Conservation (phyloP, 805 yeast species). For the Ogataea nonfermentans region DNA sequence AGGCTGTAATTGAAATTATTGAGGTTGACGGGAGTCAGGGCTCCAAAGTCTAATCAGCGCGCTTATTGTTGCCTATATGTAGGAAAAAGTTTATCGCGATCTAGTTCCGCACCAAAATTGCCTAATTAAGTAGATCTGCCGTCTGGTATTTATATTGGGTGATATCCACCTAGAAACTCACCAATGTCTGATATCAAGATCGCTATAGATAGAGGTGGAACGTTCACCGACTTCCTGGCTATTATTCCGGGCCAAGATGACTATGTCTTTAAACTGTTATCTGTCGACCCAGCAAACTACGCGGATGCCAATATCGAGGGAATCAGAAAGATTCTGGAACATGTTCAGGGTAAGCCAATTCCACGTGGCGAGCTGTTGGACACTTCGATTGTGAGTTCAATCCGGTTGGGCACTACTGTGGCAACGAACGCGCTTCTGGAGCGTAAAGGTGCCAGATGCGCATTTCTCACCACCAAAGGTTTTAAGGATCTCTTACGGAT, state of each 20-base stretch:
- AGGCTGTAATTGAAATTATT: slow-evolving; percentile 8
- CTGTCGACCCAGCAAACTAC: slow-evolving; percentile 29
- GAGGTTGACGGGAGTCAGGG: slow-evolving; percentile 1
- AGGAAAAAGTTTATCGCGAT: neutral
- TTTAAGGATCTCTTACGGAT: slow-evolving; percentile 33
- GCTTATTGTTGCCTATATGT: neutral
- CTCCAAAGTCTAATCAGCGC: neutral
- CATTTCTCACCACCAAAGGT: slow-evolving; percentile 30
- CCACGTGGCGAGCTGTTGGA: slow-evolving; percentile 21
- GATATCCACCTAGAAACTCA: neutral
- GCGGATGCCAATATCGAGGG: slow-evolving; percentile 31
- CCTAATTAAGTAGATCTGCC: neutral
- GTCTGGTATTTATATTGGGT: neutral
- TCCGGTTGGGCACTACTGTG: slow-evolving; percentile 31
- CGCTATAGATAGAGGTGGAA: slow-evolving; percentile 38
- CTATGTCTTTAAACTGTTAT: slow-evolving; percentile 8
- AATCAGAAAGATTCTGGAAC: slow-evolving; percentile 25
- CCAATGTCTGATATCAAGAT: slow-evolving; percentile 9
- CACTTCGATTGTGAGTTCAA: slow-evolving; percentile 21
- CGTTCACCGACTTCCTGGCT: slow-evolving; percentile 25
- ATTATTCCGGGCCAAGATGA: slow-evolving; percentile 11
- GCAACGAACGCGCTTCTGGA: slow-evolving; percentile 29
- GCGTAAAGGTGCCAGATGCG: slow-evolving; percentile 24
- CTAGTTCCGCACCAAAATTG: neutral
- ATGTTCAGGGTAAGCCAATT: slow-evolving; percentile 17